These are phyloP conservation scores for Canavalia gladiata DNA, from an alignment of 306 rosid species.

Conservation along the genomic window DNA sequence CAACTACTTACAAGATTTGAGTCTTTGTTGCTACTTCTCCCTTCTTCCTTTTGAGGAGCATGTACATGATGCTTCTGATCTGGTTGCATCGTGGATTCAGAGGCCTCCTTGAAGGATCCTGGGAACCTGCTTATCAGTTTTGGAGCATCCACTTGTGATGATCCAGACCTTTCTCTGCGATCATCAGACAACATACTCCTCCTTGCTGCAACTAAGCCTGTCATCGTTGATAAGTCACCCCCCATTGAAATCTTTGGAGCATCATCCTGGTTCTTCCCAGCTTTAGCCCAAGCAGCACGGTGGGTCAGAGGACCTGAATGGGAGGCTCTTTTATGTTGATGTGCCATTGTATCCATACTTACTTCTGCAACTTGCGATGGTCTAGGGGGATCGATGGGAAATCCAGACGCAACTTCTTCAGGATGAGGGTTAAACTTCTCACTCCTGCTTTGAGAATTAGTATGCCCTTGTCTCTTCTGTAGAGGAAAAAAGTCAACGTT, in stretches of 20 bases:
- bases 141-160: slow-evolving; percentile 78
- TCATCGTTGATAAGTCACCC: slow-evolving; percentile 70
- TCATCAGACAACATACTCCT: slow-evolving; percentile 90
- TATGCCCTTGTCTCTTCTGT: slow-evolving; percentile 91
- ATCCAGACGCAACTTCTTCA: slow-evolving; percentile 96
- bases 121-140: slow-evolving; percentile 86
- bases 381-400: slow-evolving; percentile 99
- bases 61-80: slow-evolving; percentile 75
- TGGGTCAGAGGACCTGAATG: slow-evolving; percentile 98
- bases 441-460: slow-evolving; percentile 85
- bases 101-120: slow-evolving; percentile 90
- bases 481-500: slow-evolving; percentile 20
- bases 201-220: slow-evolving; percentile 91
- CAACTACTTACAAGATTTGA: slow-evolving; percentile 73
- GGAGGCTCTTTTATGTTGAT: slow-evolving; percentile 91
- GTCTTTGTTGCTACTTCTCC: slow-evolving; percentile 73
- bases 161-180: slow-evolving; percentile 76
- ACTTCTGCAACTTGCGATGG: slow-evolving; percentile 82
- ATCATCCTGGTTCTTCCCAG: slow-evolving; percentile 80
- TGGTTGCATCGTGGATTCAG: slow-evolving; percentile 64
- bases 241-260: slow-evolving; percentile 81
- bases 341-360: slow-evolving; percentile 59
- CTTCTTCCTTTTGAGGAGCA: slow-evolving; percentile 77
- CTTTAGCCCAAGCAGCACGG: slow-evolving; percentile 90
- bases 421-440: slow-evolving; percentile 98